These are phyloP conservation scores for Metschnikowia cerradonensis DNA, from an alignment of 805 yeast genomes.

Conservation along the genomic window DNA sequence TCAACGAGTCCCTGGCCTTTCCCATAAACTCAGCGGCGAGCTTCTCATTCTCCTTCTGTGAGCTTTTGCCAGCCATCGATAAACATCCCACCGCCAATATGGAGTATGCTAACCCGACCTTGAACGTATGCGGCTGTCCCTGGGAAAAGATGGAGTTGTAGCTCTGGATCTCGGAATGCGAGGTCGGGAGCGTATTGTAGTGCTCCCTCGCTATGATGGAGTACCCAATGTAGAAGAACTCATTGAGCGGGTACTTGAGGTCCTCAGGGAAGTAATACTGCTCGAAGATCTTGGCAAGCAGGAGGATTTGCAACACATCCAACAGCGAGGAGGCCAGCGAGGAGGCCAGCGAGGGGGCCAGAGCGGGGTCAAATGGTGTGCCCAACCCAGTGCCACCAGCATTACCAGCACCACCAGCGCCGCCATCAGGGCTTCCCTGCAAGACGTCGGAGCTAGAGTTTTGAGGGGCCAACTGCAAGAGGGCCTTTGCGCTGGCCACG, in stretches of 20 bases:
- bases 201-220: constrained; percentile 17
- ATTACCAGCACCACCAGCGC: too few relatives aligned
- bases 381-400: constrained; percentile 25
- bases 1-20: constrained; percentile 42
- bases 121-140: constrained; percentile 27
- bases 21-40: constrained; percentile 34
- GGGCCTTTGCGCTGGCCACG: constrained; percentile 11
- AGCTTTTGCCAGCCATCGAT: constrained; percentile 17
- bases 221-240: constrained; percentile 33
- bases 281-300: constrained; percentile 26
- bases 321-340: constrained; percentile 70
- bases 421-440: neutral
- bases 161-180: constrained; percentile 20
- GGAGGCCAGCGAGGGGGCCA: constrained; percentile 76
- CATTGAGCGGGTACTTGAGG: constrained; percentile 17
- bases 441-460: neutral
- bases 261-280: constrained; percentile 10
- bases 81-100: constrained; percentile 44
- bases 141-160: constrained; percentile 20
- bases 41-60: constrained; percentile 27
- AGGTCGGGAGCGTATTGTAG: constrained; percentile 19
- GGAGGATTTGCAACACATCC: constrained; percentile 19
- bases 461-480: constrained; percentile 11
- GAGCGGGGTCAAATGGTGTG: constrained; percentile 75
- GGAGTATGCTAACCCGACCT: constrained; percentile 38